phyloP scores from a whole-genome alignment of 2,329 filamentous ascomycete species.

The Scedosporium aurantiacum region DNA sequence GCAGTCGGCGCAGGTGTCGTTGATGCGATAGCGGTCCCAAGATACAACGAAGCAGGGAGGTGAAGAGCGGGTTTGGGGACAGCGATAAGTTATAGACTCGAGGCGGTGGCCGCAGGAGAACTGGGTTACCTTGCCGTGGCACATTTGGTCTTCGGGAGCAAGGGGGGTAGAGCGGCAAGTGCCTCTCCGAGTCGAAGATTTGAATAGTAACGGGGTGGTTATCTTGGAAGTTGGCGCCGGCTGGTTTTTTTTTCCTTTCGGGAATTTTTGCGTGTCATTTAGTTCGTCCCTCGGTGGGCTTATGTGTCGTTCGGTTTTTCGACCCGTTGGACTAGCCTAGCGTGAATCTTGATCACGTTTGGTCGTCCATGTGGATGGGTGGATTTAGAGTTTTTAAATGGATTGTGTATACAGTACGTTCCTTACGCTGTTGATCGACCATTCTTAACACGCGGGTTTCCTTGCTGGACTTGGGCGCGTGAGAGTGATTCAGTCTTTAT shows the following conservation, averaged over 20 bases:
- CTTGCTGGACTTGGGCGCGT: too few relatives aligned
- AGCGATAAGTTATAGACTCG: constrained; percentile 10
- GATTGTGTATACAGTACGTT: background rate
- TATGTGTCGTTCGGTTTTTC: background rate
- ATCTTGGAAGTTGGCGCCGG: too few relatives aligned
- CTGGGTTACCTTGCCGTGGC: constrained; percentile 12
- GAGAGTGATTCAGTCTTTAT: background rate
- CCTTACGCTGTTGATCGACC: background rate
- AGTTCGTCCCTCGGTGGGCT: background rate
- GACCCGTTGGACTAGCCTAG: background rate
- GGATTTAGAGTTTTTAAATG: background rate
- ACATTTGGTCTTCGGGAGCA: constrained; percentile 15
- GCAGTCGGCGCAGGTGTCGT: constrained; percentile 26
- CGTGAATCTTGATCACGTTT: background rate
- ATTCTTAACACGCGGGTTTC: too few relatives aligned
- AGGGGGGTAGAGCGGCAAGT: background rate
- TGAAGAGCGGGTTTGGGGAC: constrained; percentile 8
- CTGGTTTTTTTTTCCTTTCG: background rate
- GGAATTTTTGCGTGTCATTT: background rate
- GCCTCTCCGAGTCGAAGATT: background rate
- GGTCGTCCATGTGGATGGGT: background rate
- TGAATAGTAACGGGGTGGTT: too few relatives aligned
- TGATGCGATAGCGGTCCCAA: constrained; percentile 14
- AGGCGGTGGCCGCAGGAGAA: constrained; percentile 18
- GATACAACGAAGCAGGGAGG: background rate